phyloP scores from a whole-genome alignment of 2,329 filamentous ascomycete species.

The Monosporascus sp. region DNA sequence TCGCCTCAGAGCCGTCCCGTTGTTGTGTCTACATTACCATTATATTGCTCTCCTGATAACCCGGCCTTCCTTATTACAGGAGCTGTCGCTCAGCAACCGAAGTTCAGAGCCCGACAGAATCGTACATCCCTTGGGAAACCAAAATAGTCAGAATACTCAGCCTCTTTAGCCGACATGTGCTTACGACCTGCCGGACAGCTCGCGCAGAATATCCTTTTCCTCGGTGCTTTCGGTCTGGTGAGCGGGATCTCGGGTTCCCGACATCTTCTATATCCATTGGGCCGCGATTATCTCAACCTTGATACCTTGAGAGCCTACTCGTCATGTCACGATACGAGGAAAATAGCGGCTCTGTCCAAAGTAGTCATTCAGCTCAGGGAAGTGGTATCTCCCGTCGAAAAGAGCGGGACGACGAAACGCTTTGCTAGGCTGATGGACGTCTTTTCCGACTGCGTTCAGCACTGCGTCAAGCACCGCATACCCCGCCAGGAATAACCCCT shows the following conservation, averaged over 20 bases:
- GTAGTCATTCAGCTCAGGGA: conserved; percentile 10
- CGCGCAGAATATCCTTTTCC: conserved; percentile 24
- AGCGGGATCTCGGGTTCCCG: conserved; percentile 29
- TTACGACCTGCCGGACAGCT: too few relatives aligned
- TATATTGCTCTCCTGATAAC: conserved; percentile 28
- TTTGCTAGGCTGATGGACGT: conserved; percentile 22
- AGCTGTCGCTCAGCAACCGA: not conserved
- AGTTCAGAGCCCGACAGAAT: not conserved
- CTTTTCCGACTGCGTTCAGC: conserved; percentile 16
- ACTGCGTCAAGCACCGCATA: not conserved
- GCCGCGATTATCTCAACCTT: conserved; percentile 26
- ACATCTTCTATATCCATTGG: conserved; percentile 31
- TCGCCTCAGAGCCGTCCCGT: conserved; percentile 23
- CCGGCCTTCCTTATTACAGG: conserved; percentile 22
- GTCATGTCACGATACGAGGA: conserved; percentile 9
- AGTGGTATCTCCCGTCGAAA: conserved; percentile 13
- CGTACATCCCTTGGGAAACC: not conserved
- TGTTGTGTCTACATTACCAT: conserved; percentile 27
- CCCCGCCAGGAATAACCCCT: not conserved
- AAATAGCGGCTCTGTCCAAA: conserved; percentile 12
- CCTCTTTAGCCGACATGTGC: conserved; percentile 8
- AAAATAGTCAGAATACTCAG: not conserved
- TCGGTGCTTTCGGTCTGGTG: conserved; percentile 26
- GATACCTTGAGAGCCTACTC: conserved; percentile 11
- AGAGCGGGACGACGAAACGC: conserved; percentile 24